Evolutionary conservation across 148 eudicot genomes (phyloP), one percentile per base, ranked within the genome.

Genomic region (Chenopodium formosanum): DNA sequence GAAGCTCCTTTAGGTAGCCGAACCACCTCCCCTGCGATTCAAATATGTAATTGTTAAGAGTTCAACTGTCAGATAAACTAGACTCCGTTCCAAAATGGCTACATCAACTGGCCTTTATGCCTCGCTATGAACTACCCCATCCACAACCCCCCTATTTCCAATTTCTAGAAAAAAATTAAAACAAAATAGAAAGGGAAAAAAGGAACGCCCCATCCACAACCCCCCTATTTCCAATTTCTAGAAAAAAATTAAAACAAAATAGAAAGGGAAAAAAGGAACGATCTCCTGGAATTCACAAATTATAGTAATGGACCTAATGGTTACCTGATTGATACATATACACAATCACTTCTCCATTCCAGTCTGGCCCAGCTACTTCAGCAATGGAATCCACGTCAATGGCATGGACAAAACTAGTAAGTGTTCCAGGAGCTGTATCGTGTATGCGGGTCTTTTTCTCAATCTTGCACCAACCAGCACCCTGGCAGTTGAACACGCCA

Each of bases 401-500:
- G 70, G 95, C 91, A 77, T 82, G 87, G 47, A 95, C 94, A 64
- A 88, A 91, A 75, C 85, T 75, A 37, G 91, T 84, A 25, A 95
- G 92, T 56, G 94, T 90, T 65, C 93, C 97, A 0, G 97, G 97
- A 72, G 97, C 86, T 31, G 88, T 79, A 72, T 94, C 91, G 53
- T 95, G 99, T 81, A 95, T 95, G 76, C 90, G 94, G 23, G 96
- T 95, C 87, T 89, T 89, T 83, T 95, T 95, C 12, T 68, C 79
- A 17, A 91, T 80, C 87, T 88, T 94, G 86, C 97, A 92, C 99
- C 99, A 95, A 46, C 97, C 99, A 4, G 97, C 99, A 80, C 99
- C 97, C 79, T 95, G 99, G 89, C 99, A 95, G 84, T 95, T 95
- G 89, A 95, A 95, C 11, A 94, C 89, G 48, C 99, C 99, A 48